Percentiles rank a stretch among this genome's conserved stretches.
Conservation (phyloP, 2,329 filamentous ascomycete genomes). For the Stachybotrys chlorohalonatus region DNA sequence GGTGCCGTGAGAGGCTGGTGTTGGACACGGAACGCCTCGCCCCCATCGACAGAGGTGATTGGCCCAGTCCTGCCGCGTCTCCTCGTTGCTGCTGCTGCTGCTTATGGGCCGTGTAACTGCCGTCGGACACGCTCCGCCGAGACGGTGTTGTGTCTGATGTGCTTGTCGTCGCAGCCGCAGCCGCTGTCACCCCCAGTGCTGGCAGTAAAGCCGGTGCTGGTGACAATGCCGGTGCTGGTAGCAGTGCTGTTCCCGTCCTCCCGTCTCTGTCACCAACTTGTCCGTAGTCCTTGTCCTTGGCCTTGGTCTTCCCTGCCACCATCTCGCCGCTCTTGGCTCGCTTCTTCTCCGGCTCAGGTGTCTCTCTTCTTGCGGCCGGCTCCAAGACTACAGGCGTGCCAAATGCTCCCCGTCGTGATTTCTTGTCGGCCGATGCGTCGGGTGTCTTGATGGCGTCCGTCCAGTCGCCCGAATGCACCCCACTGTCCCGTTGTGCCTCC, state of each 20-base stretch:
- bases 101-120: not conserved
- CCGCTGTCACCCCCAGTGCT: not conserved
- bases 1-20: conserved; percentile 39
- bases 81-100: not conserved
- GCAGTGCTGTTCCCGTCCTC: not conserved
- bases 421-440: conserved; percentile 16
- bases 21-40: conserved; percentile 41
- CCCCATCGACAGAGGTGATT: conserved; percentile 5
- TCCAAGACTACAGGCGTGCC: conserved; percentile 31
- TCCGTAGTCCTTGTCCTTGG: conserved; percentile 4
- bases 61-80: not conserved
- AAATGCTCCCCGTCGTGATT: conserved; percentile 21
- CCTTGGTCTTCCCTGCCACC: conserved; percentile 4
- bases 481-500: conserved; percentile 42
- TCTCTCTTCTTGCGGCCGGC: conserved; percentile 23
- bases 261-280: not conserved
- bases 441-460: conserved; percentile 22
- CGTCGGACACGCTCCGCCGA: conserved; percentile 29
- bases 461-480: conserved; percentile 44
- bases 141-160: conserved; percentile 2
- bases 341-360: conserved; percentile 37
- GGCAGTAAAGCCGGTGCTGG: not conserved
- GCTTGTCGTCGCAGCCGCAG: conserved; percentile 3
- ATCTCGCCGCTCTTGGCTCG: conserved; percentile 4
- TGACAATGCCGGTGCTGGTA: not conserved